Conservation (phyloP, 2,329 filamentous ascomycete genomes). For the Colletotrichum tofieldiae region DNA sequence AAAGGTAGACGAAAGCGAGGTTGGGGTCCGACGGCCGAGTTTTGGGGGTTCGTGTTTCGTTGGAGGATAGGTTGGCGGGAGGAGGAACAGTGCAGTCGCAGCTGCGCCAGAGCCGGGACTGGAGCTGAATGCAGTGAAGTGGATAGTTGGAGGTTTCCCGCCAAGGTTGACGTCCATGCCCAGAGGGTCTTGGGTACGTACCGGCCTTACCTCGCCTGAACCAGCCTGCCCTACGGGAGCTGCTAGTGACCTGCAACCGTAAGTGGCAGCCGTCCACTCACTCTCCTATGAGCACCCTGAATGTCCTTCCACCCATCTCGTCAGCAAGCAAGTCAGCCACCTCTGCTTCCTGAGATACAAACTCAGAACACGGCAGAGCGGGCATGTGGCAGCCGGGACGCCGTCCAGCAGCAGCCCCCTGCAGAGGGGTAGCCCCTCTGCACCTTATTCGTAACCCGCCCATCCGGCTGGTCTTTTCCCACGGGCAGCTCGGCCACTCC, state of each 20-base stretch:
- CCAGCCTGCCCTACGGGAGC: slow-evolving; percentile 8
- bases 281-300: background rate
- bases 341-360: background rate
- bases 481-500: slow-evolving; percentile 5
- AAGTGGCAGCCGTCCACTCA: slow-evolving; percentile 14
- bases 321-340: background rate
- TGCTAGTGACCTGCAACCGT: slow-evolving; percentile 17
- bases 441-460: slow-evolving; percentile 40
- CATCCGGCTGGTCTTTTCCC: slow-evolving; percentile 16
- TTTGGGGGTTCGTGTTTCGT: slow-evolving; percentile 3
- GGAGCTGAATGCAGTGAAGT: slow-evolving; percentile 41
- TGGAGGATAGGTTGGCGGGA: slow-evolving; percentile 26
- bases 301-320: background rate
- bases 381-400: slow-evolving; percentile 10
- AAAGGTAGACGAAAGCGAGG: background rate
- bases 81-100: slow-evolving; percentile 17
- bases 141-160: slow-evolving; percentile 43
- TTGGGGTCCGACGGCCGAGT: slow-evolving; percentile 16
- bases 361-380: slow-evolving; percentile 3
- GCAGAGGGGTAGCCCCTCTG: slow-evolving; percentile 35
- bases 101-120: slow-evolving; percentile 35
- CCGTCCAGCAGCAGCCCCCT: slow-evolving; percentile 28
- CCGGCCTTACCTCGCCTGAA: slow-evolving; percentile 5
- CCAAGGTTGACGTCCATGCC: slow-evolving; percentile 23
- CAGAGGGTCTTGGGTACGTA: slow-evolving; percentile 38